Evolutionary conservation across 345 rosid genomes (phyloP), one percentile per base, ranked within the genome.

Genomic region (Rhodamnia rubescens): DNA sequence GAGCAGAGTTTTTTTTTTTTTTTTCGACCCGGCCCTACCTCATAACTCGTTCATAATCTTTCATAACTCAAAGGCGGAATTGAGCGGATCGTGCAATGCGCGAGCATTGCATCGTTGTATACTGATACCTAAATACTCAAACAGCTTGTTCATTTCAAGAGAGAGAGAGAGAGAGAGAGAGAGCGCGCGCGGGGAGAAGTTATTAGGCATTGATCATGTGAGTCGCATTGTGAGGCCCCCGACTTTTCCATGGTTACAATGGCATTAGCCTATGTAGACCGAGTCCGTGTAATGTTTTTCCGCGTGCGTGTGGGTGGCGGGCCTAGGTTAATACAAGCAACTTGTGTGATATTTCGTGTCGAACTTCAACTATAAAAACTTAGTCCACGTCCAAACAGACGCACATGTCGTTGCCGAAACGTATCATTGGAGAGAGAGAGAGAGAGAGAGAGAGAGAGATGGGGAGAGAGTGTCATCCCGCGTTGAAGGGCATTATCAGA

Each of bases 401-500:
- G 24, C 13, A 0, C 78, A 32, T 4, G 8, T 0, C 78, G 18
- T 20, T 64, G 75, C 75, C 32, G 15, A 61, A 61, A 36, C 49
- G 8, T 10, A 1, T 6, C 50, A 9, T 49, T 10, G 44, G 21
- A 7, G 32, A 56, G 20, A 50, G 29, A 54, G 22, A 84, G 80
- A 32, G 12, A 54, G 22, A 84, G 80, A 32, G 12, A 40, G 83
- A 53, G 12, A 42, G 57, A 52, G 50, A 82, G 49, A 74, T 36
- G 27, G 75, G 47, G 47, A 85, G 51, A 61, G 86, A 88, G 51
- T 83, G 87, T 50, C 91, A 93, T 80, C 88, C 90, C 14, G 50
- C 90, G 90, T 84, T 91, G 89, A 88, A 69, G 22, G 91, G 78
- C 47, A 69, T 18, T 2, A 69, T 32, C 47, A 36, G 93, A 47